phyloP scores from a whole-genome alignment of 768 basidiomycete genomes.

The Phanerochaete sordida region DNA sequence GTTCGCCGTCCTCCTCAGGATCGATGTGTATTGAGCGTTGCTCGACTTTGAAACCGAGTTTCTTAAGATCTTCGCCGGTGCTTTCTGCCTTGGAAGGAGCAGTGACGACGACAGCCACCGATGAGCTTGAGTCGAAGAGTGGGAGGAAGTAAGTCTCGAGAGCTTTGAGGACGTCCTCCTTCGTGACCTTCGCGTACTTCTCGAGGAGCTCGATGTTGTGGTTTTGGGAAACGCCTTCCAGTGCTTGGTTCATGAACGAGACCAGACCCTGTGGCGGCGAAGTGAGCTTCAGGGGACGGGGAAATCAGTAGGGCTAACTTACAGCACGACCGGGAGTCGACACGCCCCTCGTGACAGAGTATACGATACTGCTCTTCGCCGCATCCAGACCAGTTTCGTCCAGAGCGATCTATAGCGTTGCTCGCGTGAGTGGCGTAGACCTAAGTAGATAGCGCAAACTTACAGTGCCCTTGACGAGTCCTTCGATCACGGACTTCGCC shows the following conservation, averaged over 20 bases:
- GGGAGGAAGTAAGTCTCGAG: slow-evolving; percentile 79
- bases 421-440: not conserved
- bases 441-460: slow-evolving; percentile 19
- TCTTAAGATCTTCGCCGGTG: slow-evolving; percentile 58
- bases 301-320: slow-evolving; percentile 26
- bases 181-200: slow-evolving; percentile 75
- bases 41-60: slow-evolving; percentile 78
- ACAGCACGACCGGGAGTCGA: slow-evolving; percentile 89
- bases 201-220: slow-evolving; percentile 75
- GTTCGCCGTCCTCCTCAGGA: slow-evolving; percentile 44
- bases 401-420: slow-evolving; percentile 59
- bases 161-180: slow-evolving; percentile 67
- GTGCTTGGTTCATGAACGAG: slow-evolving; percentile 87
- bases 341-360: slow-evolving; percentile 71
- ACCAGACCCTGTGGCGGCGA: slow-evolving; percentile 57
- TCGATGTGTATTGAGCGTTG: slow-evolving; percentile 64
- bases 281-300: not conserved
- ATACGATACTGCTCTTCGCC: slow-evolving; percentile 91
- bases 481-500: slow-evolving; percentile 71
- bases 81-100: slow-evolving; percentile 77
- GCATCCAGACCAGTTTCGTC: slow-evolving; percentile 82
- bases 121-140: slow-evolving; percentile 73
- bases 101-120: slow-evolving; percentile 79
- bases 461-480: slow-evolving; percentile 82
- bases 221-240: slow-evolving; percentile 79